A percentile compares a stretch with the other conserved stretches of the same genome.
phyloP scores from a whole-genome alignment of 768 basidiomycete species.

The Russula brevipes region DNA sequence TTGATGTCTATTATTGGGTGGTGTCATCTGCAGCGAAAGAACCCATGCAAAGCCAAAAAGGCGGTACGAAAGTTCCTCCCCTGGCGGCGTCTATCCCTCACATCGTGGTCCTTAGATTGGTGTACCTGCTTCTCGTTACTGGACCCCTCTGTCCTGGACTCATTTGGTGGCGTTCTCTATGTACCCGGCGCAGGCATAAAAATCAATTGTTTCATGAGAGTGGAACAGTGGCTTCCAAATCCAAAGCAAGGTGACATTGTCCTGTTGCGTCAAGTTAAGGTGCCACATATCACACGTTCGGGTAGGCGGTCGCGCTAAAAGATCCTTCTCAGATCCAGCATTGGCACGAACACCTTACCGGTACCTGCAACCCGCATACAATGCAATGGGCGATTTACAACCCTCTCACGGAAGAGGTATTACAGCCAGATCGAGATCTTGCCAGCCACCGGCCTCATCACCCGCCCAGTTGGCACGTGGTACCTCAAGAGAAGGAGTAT shows the following conservation, averaged over 20 bases:
- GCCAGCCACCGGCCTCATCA: background rate
- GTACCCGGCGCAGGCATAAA: constrained; percentile 28
- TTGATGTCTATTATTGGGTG: constrained; percentile 34
- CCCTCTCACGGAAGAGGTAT: background rate
- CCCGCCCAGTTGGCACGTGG: constrained; percentile 1
- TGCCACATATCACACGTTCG: constrained; percentile 25
- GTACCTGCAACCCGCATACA: constrained; percentile 8
- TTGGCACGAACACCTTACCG: constrained; percentile 13
- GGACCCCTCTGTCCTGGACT: constrained; percentile 46
- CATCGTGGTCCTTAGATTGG: constrained; percentile 39
- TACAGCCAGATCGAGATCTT: constrained; percentile 9
- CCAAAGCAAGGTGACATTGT: constrained; percentile 46
- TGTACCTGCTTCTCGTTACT: constrained; percentile 41
- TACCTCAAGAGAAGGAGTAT: constrained; percentile 9
- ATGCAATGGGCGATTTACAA: constrained; percentile 21
- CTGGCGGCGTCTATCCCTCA: background rate
- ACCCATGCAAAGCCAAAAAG: constrained; percentile 25
- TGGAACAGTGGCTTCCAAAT: constrained; percentile 48
- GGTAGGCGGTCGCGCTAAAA: background rate
- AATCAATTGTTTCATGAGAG: constrained; percentile 48
- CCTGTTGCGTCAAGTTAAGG: constrained; percentile 49
- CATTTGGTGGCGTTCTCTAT: constrained; percentile 27
- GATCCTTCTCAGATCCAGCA: constrained; percentile 4
- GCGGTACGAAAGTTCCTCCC: constrained; percentile 28
- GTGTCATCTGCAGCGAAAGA: constrained; percentile 25